These are phyloP conservation scores for Hibiscus syriacus DNA, from an alignment of 345 rosid genomes.

Conservation along the genomic window DNA sequence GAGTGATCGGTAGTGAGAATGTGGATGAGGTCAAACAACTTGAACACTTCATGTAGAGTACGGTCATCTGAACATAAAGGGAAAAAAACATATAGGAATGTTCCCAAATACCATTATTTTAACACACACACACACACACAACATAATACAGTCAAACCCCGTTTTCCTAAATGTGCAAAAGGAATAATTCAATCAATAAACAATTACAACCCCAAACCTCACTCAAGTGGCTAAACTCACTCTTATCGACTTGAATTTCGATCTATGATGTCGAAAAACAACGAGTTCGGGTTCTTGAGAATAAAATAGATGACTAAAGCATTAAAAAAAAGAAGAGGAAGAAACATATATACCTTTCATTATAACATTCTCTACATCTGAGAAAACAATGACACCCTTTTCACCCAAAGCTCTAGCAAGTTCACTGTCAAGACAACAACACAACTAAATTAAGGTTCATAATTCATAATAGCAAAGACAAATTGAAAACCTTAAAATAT, in stretches of 20 bases:
- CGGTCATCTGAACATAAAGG: constrained; percentile 40
- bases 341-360: constrained; percentile 42
- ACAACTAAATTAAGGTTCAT: not conserved
- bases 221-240: not conserved
- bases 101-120: not conserved
- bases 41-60: constrained; percentile 71
- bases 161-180: not conserved
- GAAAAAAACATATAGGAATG: constrained; percentile 5
- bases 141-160: not conserved
- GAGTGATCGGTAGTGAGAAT: constrained; percentile 72
- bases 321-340: not conserved
- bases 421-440: constrained; percentile 42
- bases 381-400: constrained; percentile 48
- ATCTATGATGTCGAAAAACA: too few relatives aligned
- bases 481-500: not conserved
- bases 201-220: not conserved
- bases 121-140: not conserved
- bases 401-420: constrained; percentile 78
- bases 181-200: not conserved
- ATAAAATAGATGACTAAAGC: constrained; percentile 1
- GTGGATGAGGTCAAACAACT: constrained; percentile 82
- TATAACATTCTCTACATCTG: constrained; percentile 81
- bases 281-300: not conserved
- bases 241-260: too few relatives aligned
- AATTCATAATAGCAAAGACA: not conserved